Evolutionary conservation across 345 rosid genomes (phyloP), one percentile per base, ranked within the genome.

Genomic region (Boechera retrofracta): DNA sequence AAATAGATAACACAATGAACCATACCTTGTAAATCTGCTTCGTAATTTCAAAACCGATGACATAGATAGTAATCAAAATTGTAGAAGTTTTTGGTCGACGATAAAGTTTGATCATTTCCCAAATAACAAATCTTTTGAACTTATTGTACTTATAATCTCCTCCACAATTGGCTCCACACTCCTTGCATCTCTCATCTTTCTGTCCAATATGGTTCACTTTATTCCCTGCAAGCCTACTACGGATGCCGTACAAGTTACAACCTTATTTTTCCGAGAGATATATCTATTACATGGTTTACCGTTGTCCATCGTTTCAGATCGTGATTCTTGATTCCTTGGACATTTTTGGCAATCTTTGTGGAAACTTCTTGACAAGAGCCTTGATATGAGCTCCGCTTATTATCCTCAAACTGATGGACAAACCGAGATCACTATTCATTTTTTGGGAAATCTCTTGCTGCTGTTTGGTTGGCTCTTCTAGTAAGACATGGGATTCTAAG

Each of bases 21-120:
- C 21, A 45, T 7, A 91, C 97, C 87, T 95, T 89, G 87, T 95
- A 84, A 65, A 87, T 85, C 74, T 95, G 99, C 84, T 95, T 98
- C 1, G 92, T 88, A 75, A 91, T 57, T 63, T 97, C 97, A 16
- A 97, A 83, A 6, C 89, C 94, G 18, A 88, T 32, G 29, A 95
- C 66, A 53, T 91, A 92, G 83, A 88, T 80, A 8, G 89, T 79
- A 66, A 89, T 81, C 1, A 95, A 80, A 76, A 94, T 85, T 9
- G 75, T 91, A 79, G 92, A 91, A 33, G 99, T 83, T 83, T 87
- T 95, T 52, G 98, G 94, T 74, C 87, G 87, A 55, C 89, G 79
- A 66, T 88, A 91, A 0, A 89, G 97, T 44, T 92, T 94, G 1
- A 91, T 77, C 98, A 95, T 89, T 71, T 86, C 89, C 99, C 98